phyloP scores from a whole-genome alignment of 2,329 filamentous ascomycete species.

The Fusarium liriodendri region DNA sequence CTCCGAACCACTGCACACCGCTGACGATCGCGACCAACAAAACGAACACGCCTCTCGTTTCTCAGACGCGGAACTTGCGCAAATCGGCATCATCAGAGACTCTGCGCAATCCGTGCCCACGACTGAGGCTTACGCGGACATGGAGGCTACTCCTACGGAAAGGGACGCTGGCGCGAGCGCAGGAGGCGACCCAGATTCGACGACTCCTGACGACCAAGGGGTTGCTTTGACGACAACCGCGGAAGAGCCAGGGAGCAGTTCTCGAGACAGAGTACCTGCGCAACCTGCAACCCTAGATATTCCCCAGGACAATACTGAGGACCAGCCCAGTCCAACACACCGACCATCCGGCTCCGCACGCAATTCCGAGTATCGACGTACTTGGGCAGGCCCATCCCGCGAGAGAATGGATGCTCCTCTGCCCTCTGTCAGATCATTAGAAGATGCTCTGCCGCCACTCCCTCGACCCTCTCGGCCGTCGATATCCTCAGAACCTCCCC shows the following conservation, averaged over 20 bases:
- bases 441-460: slow-evolving; percentile 33
- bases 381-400: slow-evolving; percentile 36
- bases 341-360: not conserved
- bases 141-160: slow-evolving; percentile 8
- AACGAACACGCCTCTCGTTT: slow-evolving; percentile 20
- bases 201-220: slow-evolving; percentile 7
- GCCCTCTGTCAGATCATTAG: slow-evolving; percentile 29
- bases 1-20: slow-evolving; percentile 7
- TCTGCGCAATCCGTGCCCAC: not conserved
- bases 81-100: slow-evolving; percentile 7
- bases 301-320: not conserved
- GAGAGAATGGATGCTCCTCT: slow-evolving; percentile 45
- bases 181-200: not conserved
- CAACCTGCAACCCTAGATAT: slow-evolving; percentile 1
- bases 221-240: not conserved
- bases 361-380: slow-evolving; percentile 12
- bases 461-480: slow-evolving; percentile 31
- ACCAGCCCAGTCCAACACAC: not conserved
- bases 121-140: not conserved
- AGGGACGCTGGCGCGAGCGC: not conserved
- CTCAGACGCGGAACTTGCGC: slow-evolving; percentile 28
- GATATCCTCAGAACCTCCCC: slow-evolving; percentile 57
- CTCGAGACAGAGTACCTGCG: slow-evolving; percentile 1
- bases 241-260: not conserved
- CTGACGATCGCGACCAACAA: slow-evolving; percentile 12